Base-by-base conservation (phyloP, 2,329 filamentous ascomycete species). In the Cordyceps tenuipes region DNA sequence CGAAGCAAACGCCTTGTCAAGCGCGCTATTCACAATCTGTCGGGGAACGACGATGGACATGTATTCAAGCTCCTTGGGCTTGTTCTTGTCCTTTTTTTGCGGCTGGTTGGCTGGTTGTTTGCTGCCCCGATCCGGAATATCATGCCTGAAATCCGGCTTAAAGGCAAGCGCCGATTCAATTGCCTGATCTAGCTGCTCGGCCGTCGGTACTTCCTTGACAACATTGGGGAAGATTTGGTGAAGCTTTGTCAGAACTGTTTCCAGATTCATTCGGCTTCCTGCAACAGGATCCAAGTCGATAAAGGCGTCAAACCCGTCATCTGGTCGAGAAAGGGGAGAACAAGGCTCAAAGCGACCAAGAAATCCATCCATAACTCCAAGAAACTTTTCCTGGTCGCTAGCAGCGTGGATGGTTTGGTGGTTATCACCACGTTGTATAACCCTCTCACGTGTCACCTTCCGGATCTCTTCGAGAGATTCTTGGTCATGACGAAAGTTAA, bases 391-490 rank as follows among this genome's bases (percentile, higher is more conserved):
- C 51, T 79, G 74, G 49, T 88, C 83, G 60, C 89, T 88, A 50
- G 84, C 88, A 12, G 93, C 92, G 68, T 94, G 91, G 62, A 99
- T 97, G 0, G 94, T 99, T 75, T 99, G 94, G 72, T 99, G 94
- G 68, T 97, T 97, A 72, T 99, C 91, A 15, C 94, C 94, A 23
- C 94, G 88, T 6, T 84, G 81, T 21, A 97, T 76, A 0, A 99
- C 90, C 54, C 94, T 86, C 63, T 86, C 82, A 61, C 84, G 86
- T 1, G 91, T 96, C 29, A 93, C 79, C 60, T 83, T 77, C 49
- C 89, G 83, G 63, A 97, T 90, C 36, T 83, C 78, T 54, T 89
- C 81, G 8, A 94, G 82, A 64, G 90, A 77, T 57, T 89, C 83
- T 68, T 96, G 77, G 61, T 91, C 84, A 69, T 97, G 94, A 7